Evolutionary conservation across 1,139 yeast genomes (phyloP).

Genomic region (Suzukiozyma palmioleophila): DNA sequence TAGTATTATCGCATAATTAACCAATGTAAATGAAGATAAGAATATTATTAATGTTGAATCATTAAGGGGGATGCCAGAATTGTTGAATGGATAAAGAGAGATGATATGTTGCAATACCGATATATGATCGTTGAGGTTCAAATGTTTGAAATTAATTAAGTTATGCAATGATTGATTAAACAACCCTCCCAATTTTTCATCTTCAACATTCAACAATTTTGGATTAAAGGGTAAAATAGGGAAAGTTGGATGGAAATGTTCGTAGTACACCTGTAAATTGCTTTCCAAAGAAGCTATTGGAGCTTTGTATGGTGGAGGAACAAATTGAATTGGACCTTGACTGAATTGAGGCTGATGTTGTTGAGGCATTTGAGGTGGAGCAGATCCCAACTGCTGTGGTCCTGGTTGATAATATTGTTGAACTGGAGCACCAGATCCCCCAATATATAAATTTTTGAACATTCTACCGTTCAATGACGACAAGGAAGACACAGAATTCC

Average conservation of each 20-base stretch:
- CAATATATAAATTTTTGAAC: slow-evolving; percentile 19
- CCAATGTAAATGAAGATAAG: slow-evolving; percentile 45
- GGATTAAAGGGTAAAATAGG: slow-evolving; percentile 56
- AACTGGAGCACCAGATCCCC: slow-evolving; percentile 3
- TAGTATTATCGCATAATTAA: slow-evolving; percentile 54
- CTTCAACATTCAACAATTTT: slow-evolving; percentile 14
- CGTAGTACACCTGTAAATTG: slow-evolving; percentile 41
- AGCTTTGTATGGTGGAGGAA: slow-evolving; percentile 5
- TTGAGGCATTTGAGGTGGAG: slow-evolving; percentile 4
- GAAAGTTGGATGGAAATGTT: slow-evolving; percentile 49
- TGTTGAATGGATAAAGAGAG: slow-evolving; percentile 40
- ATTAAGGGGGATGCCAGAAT: slow-evolving; percentile 17
- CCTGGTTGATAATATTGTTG: slow-evolving; percentile 10
- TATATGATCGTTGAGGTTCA: slow-evolving; percentile 27
- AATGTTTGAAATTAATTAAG: slow-evolving; percentile 35
- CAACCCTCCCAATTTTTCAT: slow-evolving; percentile 36
- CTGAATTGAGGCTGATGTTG: slow-evolving; percentile 3
- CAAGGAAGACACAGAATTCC: slow-evolving; percentile 42
- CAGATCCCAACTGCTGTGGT: slow-evolving; percentile 4
- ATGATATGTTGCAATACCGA: slow-evolving; percentile 38
- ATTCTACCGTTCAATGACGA: slow-evolving; percentile 45
- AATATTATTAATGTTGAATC: slow-evolving; percentile 32
- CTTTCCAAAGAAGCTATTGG: slow-evolving; percentile 13
- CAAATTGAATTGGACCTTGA: slow-evolving; percentile 5
- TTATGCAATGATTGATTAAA: slow-evolving; percentile 50